Evolutionary conservation across 768 basidiomycete species (phyloP).

Genomic region (Sistotremastrum niveocremeum): DNA sequence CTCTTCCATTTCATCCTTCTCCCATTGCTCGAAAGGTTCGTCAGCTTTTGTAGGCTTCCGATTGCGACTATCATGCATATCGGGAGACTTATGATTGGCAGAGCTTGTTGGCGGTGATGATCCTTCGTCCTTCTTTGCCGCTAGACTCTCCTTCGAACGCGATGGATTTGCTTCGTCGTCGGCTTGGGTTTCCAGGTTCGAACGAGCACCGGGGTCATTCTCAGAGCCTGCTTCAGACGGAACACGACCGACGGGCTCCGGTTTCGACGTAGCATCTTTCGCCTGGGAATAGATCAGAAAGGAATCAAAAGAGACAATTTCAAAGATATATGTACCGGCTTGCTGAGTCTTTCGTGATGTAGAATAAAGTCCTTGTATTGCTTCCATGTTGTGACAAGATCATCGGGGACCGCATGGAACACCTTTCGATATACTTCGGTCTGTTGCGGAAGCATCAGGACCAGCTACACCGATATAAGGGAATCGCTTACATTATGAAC

Average conservation of each 20-base stretch:
- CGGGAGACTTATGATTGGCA: conserved; percentile 9
- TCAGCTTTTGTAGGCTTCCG: conserved; percentile 32
- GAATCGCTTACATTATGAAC: conserved; percentile 63
- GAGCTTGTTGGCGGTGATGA: conserved; percentile 11
- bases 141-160: conserved; percentile 7
- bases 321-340: conserved; percentile 35
- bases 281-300: conserved; percentile 21
- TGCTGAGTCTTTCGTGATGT: conserved; percentile 62
- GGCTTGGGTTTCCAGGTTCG: conserved; percentile 7
- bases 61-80: conserved; percentile 23
- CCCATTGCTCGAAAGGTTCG: conserved; percentile 71
- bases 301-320: conserved; percentile 1
- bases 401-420: conserved; percentile 89
- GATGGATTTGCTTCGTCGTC: conserved; percentile 12
- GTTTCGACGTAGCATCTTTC: conserved; percentile 21
- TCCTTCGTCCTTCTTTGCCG: conserved; percentile 5
- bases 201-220: conserved; percentile 16
- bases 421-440: conserved; percentile 94
- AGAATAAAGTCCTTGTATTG: conserved; percentile 79
- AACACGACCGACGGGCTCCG: conserved; percentile 37
- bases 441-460: conserved; percentile 25
- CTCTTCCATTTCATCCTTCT: conserved; percentile 82
- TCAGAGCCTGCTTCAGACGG: conserved; percentile 44
- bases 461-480: background rate
- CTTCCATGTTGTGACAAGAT: conserved; percentile 89